Conservation (phyloP, 2,329 filamentous ascomycete species). For the Conoideocrella luteorostrata region DNA sequence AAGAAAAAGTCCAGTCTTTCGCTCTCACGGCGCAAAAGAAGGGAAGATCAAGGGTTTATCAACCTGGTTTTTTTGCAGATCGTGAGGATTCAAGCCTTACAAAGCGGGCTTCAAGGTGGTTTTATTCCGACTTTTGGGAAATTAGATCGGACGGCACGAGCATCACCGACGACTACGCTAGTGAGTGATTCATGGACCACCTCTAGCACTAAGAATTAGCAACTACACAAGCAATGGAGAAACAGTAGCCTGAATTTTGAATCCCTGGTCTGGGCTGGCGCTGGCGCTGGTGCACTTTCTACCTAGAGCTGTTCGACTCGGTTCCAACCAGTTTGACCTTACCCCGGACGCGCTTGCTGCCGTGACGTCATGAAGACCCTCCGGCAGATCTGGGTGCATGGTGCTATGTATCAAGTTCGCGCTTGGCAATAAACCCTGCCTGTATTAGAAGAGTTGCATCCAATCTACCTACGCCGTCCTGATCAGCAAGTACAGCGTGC, state of each 20-base stretch:
- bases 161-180: slow-evolving; percentile 2
- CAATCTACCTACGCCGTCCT: too few species aligned
- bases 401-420: slow-evolving; percentile 7
- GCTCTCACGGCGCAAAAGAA: neutral
- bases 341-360: slow-evolving; percentile 2
- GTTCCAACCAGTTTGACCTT: neutral
- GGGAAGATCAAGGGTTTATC: neutral
- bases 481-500: too few species aligned
- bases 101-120: slow-evolving; percentile 2
- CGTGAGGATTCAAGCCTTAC: neutral
- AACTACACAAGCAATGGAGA: neutral
- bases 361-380: slow-evolving; percentile 18
- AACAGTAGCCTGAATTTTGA: neutral
- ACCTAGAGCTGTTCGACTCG: neutral
- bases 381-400: slow-evolving; percentile 11
- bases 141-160: neutral
- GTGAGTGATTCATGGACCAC: slow-evolving; percentile 1
- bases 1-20: neutral
- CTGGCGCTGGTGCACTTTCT: neutral
- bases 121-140: slow-evolving; percentile 7
- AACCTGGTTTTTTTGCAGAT: neutral
- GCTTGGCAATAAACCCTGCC: neutral
- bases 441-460: neutral
- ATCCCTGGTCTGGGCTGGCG: slow-evolving; percentile 1
- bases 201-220: neutral